Evolutionary conservation across 345 rosid genomes (phyloP).

Genomic region (Conringia planisiliqua): DNA sequence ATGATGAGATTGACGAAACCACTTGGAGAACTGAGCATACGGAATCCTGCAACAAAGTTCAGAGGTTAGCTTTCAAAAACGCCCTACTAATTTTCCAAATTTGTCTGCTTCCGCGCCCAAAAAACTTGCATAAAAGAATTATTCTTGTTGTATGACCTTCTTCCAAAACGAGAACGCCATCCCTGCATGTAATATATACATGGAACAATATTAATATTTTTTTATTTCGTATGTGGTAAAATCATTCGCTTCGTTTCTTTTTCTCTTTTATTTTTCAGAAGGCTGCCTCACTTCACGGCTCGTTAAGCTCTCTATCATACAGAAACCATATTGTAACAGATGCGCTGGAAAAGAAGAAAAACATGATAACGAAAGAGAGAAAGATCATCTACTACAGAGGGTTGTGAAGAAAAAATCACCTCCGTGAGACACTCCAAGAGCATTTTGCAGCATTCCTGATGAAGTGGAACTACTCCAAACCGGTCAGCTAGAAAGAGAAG

Average conservation of each 20-base stretch:
- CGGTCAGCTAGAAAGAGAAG: slow-evolving; percentile 87
- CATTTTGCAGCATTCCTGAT: slow-evolving; percentile 96
- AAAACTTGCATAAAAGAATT: slow-evolving; percentile 94
- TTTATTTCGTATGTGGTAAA: slow-evolving; percentile 40
- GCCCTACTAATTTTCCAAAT: slow-evolving; percentile 58
- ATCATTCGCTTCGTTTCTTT: slow-evolving; percentile 48
- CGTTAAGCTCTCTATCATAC: slow-evolving; percentile 40
- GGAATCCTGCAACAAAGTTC: slow-evolving; percentile 97
- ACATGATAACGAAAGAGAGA: slow-evolving; percentile 15
- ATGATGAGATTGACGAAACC: slow-evolving; percentile 74
- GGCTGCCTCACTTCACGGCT: slow-evolving; percentile 66
- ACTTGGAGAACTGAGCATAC: slow-evolving; percentile 81
- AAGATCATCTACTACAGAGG: slow-evolving; percentile 4
- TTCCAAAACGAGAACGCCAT: slow-evolving; percentile 86
- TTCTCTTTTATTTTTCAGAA: slow-evolving; percentile 55
- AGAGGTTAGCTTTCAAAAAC: slow-evolving; percentile 65
- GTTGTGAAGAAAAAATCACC: slow-evolving; percentile 46
- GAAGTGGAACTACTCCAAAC: slow-evolving; percentile 76
- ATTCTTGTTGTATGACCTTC: slow-evolving; percentile 78
- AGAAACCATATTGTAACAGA: slow-evolving; percentile 41
- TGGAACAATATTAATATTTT: slow-evolving; percentile 76
- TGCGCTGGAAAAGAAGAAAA: slow-evolving; percentile 26
- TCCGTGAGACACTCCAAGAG: slow-evolving; percentile 85
- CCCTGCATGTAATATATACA: slow-evolving; percentile 98
- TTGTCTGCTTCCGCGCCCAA: slow-evolving; percentile 91